Evolutionary conservation across 2,329 filamentous ascomycete genomes (phyloP), one percentile per base, ranked within the genome.

Genomic region (Podosphaera xanthii): DNA sequence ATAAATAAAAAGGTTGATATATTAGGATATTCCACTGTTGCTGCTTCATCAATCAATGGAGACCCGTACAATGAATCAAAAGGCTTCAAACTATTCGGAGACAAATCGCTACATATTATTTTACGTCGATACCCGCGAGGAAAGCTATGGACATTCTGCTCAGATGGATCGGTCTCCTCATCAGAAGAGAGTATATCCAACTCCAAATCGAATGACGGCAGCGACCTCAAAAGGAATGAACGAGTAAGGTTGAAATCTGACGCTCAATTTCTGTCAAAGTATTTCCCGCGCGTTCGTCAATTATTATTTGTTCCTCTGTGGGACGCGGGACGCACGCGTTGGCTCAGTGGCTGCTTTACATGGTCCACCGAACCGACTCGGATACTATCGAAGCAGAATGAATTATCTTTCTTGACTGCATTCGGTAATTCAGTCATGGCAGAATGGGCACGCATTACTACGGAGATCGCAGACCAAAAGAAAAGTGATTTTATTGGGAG

Each of bases 401-500:
- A 73, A 22, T 65, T 74, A 3, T 67, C 67, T 3, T 71, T 70
- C 34, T 62, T 73, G 44, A 68, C 65, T 9, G 71, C 72, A 3
- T 76, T 76, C 62, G 72, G 72, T 7, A 75, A 75, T 59, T 74
- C 72, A 22, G 76, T 75, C 57, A 80, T 81, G 73, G 74, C 74
- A 10, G 76, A 81, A 59, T 70, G 79, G 5, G 74, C 74, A 0
- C 71, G 77, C n/a, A 71, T 79, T 54, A 76, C 80, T 60, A 76
- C 76, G 0, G 68, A 75, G 42, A 74, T 74, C 36, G 75, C 73
- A 2, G 74, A 77, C 59, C 72, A 72, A 30, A 77, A 77, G 49
- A 81, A 81, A 63, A 74, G 75, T 0, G 77, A 78, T 8, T 80
- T 81, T 60, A 78, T 81, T 49, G 77, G 76, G 1, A 78, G 75